These are phyloP conservation scores for Flueggea neowawraea DNA, from an alignment of 441 rosid species.

Conservation along the genomic window DNA sequence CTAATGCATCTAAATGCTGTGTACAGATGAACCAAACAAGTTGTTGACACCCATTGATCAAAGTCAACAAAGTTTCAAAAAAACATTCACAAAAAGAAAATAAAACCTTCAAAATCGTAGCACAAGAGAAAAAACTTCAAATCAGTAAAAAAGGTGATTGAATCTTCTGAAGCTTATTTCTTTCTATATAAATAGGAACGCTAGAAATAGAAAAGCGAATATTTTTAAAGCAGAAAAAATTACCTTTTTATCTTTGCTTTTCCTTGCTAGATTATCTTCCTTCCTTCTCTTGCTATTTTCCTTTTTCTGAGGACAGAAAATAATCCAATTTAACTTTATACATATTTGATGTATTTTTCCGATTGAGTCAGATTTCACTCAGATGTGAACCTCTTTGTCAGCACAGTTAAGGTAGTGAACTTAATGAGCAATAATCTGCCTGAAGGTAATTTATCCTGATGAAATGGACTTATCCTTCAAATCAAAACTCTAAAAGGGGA, in stretches of 20 bases:
- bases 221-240: neutral
- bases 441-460: neutral
- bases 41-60: no score
- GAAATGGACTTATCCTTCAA: neutral
- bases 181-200: neutral
- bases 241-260: conserved; percentile 63
- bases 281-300: conserved; percentile 67
- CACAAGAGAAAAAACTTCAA: no score
- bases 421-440: neutral
- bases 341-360: neutral
- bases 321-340: neutral
- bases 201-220: neutral
- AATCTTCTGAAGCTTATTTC: neutral
- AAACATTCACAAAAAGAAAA: no score
- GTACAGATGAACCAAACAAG: no score
- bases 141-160: no score
- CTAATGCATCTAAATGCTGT: no score
- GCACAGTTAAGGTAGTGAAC: neutral
- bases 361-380: neutral
- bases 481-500: neutral
- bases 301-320: conserved; percentile 37
- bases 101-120: no score
- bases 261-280: conserved; percentile 41
- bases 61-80: no score
- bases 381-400: neutral